Evolutionary conservation across 2,329 filamentous ascomycete species (phyloP), one percentile per base, ranked within the genome.

Genomic region (Phyllosticta ampelicida): DNA sequence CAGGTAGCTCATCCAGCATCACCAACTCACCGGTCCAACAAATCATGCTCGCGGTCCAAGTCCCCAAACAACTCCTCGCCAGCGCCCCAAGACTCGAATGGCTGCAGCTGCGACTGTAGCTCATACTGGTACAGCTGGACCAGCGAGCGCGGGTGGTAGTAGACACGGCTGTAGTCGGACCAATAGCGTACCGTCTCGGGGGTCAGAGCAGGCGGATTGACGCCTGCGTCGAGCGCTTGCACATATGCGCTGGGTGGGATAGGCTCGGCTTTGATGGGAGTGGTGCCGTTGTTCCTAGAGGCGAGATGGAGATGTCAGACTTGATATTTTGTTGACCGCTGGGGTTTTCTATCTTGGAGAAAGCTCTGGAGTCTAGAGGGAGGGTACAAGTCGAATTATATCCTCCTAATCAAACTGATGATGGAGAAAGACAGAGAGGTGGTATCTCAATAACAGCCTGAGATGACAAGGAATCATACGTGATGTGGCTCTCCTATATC

Each of bases 151-250:
- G 94, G 94, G 69, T 97, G 91, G 69, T 88, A 96, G 73, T 85
- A 99, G n/a, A 94, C 82, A 23, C 90, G 84, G 64, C 89, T 95
- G 73, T 90, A 97, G 72, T 99, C 94, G 29, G 90, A 95, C 92
- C 94, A 99, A 74, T 94, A 97, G 56, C 90, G 83, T n/a, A 97
- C 87, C 10, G 82, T 81, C 6, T 84, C 81, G 1, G 84, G 78
- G 1, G 80, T 86, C 19, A 96, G 78, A 55, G 77, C 74, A 0
- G 87, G 81, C 5, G 85, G 78, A 2, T 81, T 71, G 5, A 80
- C 69, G 20, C 90, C 90, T 28, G 83, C 74, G 64, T 96, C 88
- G 2, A 97, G 82, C 62, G 84, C 86, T 66, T 83, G 80, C 67
- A 95, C 90, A 70, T 96, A 97, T 52, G 83, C 77, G 67, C 83